These are phyloP conservation scores for Lepraria neglecta DNA, from an alignment of 495 filamentous ascomycete species.

Conservation along the genomic window DNA sequence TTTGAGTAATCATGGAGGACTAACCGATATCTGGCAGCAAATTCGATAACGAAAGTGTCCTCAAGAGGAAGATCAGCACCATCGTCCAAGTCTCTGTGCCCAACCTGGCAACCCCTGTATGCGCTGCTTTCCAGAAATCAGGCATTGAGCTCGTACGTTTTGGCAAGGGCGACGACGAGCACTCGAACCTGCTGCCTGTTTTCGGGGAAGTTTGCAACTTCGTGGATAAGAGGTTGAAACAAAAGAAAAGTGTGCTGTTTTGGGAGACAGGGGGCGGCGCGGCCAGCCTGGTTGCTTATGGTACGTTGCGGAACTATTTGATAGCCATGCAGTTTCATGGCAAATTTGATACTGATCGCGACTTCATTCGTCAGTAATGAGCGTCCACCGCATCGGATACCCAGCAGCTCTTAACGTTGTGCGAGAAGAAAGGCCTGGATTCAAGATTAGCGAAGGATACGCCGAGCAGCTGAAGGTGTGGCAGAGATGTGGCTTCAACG, in stretches of 20 bases:
- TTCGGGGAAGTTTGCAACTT: not conserved
- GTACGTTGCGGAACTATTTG: not conserved
- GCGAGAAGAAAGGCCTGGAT: not conserved
- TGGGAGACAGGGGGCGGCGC: not conserved
- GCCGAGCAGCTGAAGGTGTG: not conserved
- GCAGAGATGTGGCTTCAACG: conserved; percentile 6
- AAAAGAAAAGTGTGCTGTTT: conserved; percentile 3
- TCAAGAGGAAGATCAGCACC: not conserved
- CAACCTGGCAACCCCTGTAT: not conserved
- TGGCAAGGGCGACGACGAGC: not conserved
- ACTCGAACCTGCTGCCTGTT: conserved; percentile 1
- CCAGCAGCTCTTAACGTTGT: not conserved
- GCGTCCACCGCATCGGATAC: not conserved
- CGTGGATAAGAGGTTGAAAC: not conserved
- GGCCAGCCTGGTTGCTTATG: not conserved
- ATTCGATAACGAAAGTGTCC: not conserved
- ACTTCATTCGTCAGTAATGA: not conserved
- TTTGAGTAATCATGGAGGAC: not conserved
- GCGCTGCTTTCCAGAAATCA: conserved; percentile 1
- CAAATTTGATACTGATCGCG: too few relatives aligned
- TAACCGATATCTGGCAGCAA: not conserved
- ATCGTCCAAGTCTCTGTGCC: not conserved
- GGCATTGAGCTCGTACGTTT: not conserved
- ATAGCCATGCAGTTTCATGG: too few relatives aligned
- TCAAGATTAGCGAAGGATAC: not conserved